phyloP scores from a whole-genome alignment of 805 yeast species.

The Millerozyma acaciae region DNA sequence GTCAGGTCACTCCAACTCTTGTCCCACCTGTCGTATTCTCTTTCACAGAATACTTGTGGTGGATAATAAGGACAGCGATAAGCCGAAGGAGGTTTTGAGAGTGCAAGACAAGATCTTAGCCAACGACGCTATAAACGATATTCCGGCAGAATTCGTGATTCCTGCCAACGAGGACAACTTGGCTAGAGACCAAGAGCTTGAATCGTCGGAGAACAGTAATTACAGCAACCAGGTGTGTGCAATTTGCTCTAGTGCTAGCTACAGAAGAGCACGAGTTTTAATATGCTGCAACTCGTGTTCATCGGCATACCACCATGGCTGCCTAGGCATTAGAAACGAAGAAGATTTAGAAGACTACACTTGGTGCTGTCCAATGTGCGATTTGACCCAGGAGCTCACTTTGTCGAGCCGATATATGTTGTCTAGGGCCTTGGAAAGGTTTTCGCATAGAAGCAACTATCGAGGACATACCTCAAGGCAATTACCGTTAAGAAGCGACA shows the following conservation, averaged over 20 bases:
- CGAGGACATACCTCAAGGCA: not conserved
- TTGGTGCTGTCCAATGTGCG: constrained; percentile 55
- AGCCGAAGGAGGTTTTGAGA: constrained; percentile 9
- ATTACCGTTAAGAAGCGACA: not conserved
- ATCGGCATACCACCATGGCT: constrained; percentile 36
- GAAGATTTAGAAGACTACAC: constrained; percentile 10
- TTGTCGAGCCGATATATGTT: too few relatives aligned
- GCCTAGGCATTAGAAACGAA: constrained; percentile 29
- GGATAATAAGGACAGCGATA: constrained; percentile 11
- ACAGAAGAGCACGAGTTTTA: constrained; percentile 9
- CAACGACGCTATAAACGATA: constrained; percentile 34
- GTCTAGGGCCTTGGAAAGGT: constrained; percentile 2
- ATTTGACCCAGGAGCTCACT: constrained; percentile 36
- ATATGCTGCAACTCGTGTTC: constrained; percentile 31
- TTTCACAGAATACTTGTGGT: constrained; percentile 37
- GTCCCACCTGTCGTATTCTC: constrained; percentile 57
- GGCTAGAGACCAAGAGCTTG: not conserved
- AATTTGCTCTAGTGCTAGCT: constrained; percentile 35
- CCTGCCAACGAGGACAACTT: constrained; percentile 6
- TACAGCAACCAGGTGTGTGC: constrained; percentile 17
- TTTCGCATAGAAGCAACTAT: not conserved
- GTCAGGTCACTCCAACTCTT: constrained; percentile 52
- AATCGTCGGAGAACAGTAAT: not conserved
- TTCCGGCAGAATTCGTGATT: constrained; percentile 35
- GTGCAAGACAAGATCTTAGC: constrained; percentile 30